phyloP scores from a whole-genome alignment of 805 yeast species.

The Jamesozyma piceae region DNA sequence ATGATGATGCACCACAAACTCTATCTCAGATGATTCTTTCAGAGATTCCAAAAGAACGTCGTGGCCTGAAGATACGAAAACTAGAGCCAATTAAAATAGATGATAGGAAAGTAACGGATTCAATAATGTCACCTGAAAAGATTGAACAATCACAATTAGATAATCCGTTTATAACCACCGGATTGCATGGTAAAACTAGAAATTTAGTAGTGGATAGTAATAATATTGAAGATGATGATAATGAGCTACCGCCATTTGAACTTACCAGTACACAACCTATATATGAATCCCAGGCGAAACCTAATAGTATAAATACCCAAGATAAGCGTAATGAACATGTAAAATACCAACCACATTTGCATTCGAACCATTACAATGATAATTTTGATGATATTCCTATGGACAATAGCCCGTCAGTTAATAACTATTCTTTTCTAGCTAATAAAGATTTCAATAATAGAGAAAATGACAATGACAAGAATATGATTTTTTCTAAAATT shows the following conservation, averaged over 20 bases:
- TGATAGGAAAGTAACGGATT: slow-evolving; percentile 1
- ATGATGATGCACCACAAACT: background rate
- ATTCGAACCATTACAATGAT: background rate
- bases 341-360: background rate
- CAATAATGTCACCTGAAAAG: background rate
- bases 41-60: slow-evolving; percentile 5
- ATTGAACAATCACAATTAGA: background rate
- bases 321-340: background rate
- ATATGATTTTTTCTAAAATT: too few species aligned
- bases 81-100: slow-evolving; percentile 11
- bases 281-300: background rate
- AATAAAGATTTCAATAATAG: background rate
- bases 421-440: background rate
- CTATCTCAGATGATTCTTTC: slow-evolving; percentile 11
- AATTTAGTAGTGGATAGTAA: too few species aligned
- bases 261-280: background rate
- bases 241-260: background rate
- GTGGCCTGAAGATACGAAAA: slow-evolving; percentile 12
- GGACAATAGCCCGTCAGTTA: background rate
- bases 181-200: too few species aligned
- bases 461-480: background rate
- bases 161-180: background rate
- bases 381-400: background rate
- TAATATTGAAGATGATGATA: too few species aligned
- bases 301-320: background rate